Evolutionary conservation across 805 yeast genomes (phyloP).

Genomic region (Ascoidea rubescens): DNA sequence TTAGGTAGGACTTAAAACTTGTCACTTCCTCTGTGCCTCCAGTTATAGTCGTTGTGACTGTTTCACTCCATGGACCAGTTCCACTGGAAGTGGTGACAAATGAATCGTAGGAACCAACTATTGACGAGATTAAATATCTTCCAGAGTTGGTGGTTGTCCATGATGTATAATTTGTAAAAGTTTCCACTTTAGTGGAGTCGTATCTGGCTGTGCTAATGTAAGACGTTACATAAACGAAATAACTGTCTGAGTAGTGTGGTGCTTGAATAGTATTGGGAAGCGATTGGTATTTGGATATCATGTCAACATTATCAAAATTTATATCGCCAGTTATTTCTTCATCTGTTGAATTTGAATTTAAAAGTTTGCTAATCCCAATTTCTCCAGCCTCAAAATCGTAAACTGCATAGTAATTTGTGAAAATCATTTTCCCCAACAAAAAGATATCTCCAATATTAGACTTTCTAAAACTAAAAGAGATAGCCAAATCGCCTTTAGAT

Average conservation of each 20-base stretch:
- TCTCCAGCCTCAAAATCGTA: not conserved
- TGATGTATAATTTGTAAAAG: not conserved
- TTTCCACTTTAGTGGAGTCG: not conserved
- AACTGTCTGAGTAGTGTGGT: not conserved
- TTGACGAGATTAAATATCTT: not conserved
- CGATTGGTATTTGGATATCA: not conserved
- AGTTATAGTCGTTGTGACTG: not conserved
- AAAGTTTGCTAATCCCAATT: not conserved
- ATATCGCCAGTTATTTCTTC: too few species aligned
- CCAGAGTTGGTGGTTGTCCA: not conserved
- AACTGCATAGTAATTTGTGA: not conserved
- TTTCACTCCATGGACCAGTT: not conserved
- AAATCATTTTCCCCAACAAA: not conserved
- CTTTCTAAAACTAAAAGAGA: too few species aligned
- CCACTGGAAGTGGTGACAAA: not conserved
- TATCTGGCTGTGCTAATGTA: not conserved
- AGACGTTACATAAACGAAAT: not conserved
- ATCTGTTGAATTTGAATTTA: not conserved
- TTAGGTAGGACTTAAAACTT: not conserved
- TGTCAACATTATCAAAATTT: not conserved
- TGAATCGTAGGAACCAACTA: not conserved
- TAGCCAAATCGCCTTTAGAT: not conserved
- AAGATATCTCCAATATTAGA: not conserved
- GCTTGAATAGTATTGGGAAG: not conserved
- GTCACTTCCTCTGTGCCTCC: not conserved